Conservation (phyloP, 1,284 basidiomycete genomes). For the Quambalaria eucalypti region DNA sequence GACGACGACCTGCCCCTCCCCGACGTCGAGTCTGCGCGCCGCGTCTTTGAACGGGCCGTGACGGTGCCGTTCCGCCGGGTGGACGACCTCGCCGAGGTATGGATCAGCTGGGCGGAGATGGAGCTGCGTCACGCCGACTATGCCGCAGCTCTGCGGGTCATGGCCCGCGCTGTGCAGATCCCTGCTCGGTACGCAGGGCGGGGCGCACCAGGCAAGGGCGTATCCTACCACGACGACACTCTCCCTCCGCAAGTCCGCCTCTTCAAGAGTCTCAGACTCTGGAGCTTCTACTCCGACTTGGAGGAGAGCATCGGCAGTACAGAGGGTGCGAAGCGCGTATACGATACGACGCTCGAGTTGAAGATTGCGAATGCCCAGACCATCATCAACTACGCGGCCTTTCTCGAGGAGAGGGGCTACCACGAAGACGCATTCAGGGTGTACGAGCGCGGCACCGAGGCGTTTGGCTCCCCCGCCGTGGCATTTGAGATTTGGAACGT, state of each 20-base stretch:
- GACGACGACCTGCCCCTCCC: conserved; percentile 52
- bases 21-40: conserved; percentile 75
- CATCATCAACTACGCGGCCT: conserved; percentile 92
- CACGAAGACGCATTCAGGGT: conserved; percentile 99
- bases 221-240: conserved; percentile 90
- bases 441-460: conserved; percentile 91
- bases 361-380: conserved; percentile 92
- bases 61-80: conserved; percentile 89
- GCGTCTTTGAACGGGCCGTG: conserved; percentile 82
- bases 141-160: conserved; percentile 82
- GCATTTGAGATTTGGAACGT: conserved; percentile 99
- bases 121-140: conserved; percentile 93
- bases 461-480: conserved; percentile 95
- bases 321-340: conserved; percentile 81
- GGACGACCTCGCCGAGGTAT: conserved; percentile 94
- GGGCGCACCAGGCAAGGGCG: conserved; percentile 58
- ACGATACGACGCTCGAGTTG: conserved; percentile 92
- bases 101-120: conserved; percentile 99
- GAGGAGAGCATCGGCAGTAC: conserved; percentile 93
- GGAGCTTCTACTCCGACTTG: conserved; percentile 96
- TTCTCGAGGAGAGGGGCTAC: conserved; percentile 94
- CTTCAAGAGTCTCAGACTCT: conserved; percentile 95
- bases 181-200: background rate
- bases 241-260: conserved; percentile 78
- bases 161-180: conserved; percentile 87